Evolutionary conservation across 2,329 filamentous ascomycete species (phyloP).

Genomic region (Colletotrichum sp.): DNA sequence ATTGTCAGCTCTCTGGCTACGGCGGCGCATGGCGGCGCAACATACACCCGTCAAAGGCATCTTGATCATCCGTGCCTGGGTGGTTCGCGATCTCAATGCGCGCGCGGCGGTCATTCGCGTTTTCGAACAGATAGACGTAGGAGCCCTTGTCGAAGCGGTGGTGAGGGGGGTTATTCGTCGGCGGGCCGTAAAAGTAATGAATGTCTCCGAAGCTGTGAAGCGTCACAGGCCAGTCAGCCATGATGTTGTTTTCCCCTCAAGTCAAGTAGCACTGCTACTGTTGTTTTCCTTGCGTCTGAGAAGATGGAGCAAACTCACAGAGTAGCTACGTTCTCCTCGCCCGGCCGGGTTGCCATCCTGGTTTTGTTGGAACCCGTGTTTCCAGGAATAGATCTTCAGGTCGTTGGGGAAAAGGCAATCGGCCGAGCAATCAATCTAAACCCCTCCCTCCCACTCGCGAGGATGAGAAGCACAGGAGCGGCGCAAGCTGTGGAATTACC

Average conservation of each 20-base stretch:
- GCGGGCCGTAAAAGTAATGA: conserved; percentile 80
- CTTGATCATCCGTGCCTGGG: conserved; percentile 76
- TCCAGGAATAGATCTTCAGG: background rate
- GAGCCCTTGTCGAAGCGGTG: conserved; percentile 82
- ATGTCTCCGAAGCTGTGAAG: conserved; percentile 72
- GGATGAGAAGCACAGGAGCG: background rate
- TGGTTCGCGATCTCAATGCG: conserved; percentile 80
- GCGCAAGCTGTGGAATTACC: conserved; percentile 11
- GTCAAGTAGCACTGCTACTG: background rate
- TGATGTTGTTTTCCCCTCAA: background rate
- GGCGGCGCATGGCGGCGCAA: background rate
- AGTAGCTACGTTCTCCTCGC: conserved; percentile 57
- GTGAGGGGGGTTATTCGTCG: conserved; percentile 71
- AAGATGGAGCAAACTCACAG: conserved; percentile 43
- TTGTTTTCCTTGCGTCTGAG: background rate
- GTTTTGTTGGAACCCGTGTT: background rate
- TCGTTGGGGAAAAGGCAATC: background rate
- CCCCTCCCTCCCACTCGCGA: background rate
- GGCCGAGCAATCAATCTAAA: background rate
- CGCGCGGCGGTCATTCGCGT: conserved; percentile 68
- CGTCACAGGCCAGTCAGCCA: conserved; percentile 26
- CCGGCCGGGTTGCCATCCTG: conserved; percentile 50
- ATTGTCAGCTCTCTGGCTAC: conserved; percentile 23
- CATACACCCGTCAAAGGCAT: conserved; percentile 78
- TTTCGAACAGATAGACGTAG: conserved; percentile 82